Base-by-base conservation (phyloP, 2,329 filamentous ascomycete species). In the Alternaria panax region DNA sequence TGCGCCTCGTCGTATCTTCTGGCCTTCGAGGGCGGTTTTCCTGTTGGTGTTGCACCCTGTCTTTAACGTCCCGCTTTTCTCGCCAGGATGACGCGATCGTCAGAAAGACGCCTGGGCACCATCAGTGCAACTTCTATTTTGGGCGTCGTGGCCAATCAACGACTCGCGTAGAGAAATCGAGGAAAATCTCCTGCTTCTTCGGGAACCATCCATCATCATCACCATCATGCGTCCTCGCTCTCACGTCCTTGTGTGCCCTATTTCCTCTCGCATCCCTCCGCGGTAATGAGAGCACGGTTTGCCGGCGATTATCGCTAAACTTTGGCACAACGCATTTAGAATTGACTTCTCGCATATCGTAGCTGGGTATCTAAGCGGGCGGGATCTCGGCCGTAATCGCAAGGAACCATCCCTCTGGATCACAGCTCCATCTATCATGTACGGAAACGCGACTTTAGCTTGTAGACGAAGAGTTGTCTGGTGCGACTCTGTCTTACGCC, bases 71-170 rank as follows among this genome's bases (percentile, higher is more conserved):
- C 67, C 68, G 57, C 63, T 54, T 65, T 63, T 54, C 45, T 38
- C 47, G 43, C 66, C 53, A 48, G 59, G 60, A 70, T 70, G 66
- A 66, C 64, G 63, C 63, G 62, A 64, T 54, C 46, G 30, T 14
- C 30, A 52, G 53, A 41, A 54, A 58, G 51, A 45, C 45, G n/a
- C n/a, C n/a, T n/a, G n/a, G n/a, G n/a, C n/a, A 58, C 56, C 28
- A 42, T 42, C 50, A 52, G 45, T 48, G 38, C 50, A 36, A 47
- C 57, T 52, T 54, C 65, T 70, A 67, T 67, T 70, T 66, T 69
- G 55, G 60, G 56, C 59, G n/a, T 52, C 45, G 51, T 34, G 41
- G 50, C 67, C 63, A 63, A 65, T 59, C 57, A 59, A 46, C 52
- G 30, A 28, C 52, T 16, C 27, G n/a, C 34, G 18, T 41, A 28